Conservation (phyloP, 805 yeast species). For the Teunomyces funiuensis region DNA sequence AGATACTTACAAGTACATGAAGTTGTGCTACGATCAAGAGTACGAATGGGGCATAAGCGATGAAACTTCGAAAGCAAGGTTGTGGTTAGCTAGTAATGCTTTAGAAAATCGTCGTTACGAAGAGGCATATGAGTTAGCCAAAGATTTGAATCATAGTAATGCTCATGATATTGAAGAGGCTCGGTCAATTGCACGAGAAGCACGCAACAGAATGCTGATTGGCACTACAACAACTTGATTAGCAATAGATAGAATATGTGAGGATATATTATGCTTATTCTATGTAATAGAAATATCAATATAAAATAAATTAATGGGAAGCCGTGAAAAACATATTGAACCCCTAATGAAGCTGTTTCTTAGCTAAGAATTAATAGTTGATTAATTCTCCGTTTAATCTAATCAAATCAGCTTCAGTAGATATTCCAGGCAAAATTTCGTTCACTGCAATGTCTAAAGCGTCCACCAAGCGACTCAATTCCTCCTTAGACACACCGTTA, state of each 20-base stretch:
- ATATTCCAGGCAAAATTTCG: conserved; percentile 12
- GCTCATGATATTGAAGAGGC: conserved; percentile 90
- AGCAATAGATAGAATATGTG: neutral
- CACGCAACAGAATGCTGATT: conserved; percentile 51
- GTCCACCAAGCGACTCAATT: conserved; percentile 23
- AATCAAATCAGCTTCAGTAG: conserved; percentile 23
- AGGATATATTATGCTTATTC: conserved; percentile 3
- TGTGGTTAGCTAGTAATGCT: conserved; percentile 82
- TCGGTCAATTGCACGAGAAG: conserved; percentile 75
- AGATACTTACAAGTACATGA: conserved; percentile 65
- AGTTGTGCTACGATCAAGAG: conserved; percentile 65
- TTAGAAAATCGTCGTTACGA: conserved; percentile 56
- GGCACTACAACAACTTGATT: neutral
- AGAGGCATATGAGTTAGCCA: conserved; percentile 71
- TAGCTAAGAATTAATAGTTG: neutral
- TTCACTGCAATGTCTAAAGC: conserved; percentile 25
- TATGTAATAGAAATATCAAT: neutral
- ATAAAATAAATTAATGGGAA: conserved; percentile 4
- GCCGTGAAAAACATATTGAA: neutral
- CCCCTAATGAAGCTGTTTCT: neutral
- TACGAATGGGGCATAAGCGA: conserved; percentile 63
- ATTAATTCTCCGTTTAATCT: conserved; percentile 18
- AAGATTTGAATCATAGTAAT: conserved; percentile 64
- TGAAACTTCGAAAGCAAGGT: conserved; percentile 73
- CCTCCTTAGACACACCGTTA: conserved; percentile 26